Evolutionary conservation across 2,329 filamentous ascomycete genomes (phyloP), one percentile per base, ranked within the genome.

Genomic region (Esteya vermicola): DNA sequence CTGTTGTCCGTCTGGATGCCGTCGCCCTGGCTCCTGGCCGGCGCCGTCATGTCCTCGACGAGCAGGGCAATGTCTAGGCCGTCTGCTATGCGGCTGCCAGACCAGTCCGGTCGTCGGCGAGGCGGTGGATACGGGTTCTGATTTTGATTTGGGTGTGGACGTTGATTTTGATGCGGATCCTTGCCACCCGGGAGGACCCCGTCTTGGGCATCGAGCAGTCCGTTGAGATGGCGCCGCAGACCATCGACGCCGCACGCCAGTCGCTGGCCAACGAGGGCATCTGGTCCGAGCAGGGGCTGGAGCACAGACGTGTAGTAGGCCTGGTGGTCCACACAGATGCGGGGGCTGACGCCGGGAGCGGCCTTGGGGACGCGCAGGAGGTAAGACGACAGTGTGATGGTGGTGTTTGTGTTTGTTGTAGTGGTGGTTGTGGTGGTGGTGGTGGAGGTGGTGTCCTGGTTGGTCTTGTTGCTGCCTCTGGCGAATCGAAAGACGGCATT

Each of bases 21-120:
- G 25, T 3, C 16, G 13, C 14, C 5, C 2, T 13, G 26, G 36
- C 12, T 9, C 12, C 16, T n/a, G 25, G 25, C 18, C 5, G 19
- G 4, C 20, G 14, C 13, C 19, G 68, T 70, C 81, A 89, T 88
- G 52, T 88, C 81, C 44, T 79, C 78, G 36, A 89, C 70, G 4
- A 89, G 59, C 50, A 85, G 72, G 6, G 76, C 83, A 51, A 75
- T 71, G 48, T 80, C 72, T 12, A 68, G 64, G 13, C 67, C 64
- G 10, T 67, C 73, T 54, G 62, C 75, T 57, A 59, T 59, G 50
- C 39, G 68, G 55, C 53, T 76, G 53, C 61, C 65, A 36, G 56
- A 57, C 48, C 70, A 72, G 47, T 60, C 55, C 34, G 57, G 56
- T 35, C 66, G 64, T 19, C 45, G 45, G 14, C 38, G 30, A 19